phyloP scores from a whole-genome alignment of 345 rosid species.

The Boechera retrofracta region DNA sequence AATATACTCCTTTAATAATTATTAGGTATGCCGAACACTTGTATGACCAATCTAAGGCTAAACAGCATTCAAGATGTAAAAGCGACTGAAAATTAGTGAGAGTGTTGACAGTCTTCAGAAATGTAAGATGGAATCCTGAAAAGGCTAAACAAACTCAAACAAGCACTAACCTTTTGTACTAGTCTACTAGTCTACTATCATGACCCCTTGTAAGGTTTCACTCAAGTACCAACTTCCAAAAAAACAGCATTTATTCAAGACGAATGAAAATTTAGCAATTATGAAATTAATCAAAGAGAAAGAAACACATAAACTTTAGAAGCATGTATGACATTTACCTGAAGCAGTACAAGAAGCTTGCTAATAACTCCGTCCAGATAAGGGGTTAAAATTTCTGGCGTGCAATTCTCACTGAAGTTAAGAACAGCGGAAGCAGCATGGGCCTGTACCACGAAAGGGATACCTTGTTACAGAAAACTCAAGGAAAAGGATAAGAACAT shows the following conservation, averaged over 20 bases:
- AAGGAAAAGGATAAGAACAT: neutral
- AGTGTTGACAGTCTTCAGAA: neutral
- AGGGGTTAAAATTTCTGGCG: conserved; percentile 68
- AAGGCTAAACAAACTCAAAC: conserved; percentile 2
- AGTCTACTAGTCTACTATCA: neutral
- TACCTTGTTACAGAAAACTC: conserved; percentile 9
- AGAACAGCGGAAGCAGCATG: conserved; percentile 87
- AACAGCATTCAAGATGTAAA: neutral
- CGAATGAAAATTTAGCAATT: neutral
- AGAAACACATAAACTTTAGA: conserved; percentile 2
- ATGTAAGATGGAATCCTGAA: conserved; percentile 2
- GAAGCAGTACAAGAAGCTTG: conserved; percentile 75
- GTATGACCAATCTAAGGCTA: neutral
- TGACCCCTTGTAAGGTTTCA: neutral
- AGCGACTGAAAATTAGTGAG: neutral
- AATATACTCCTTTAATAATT: neutral
- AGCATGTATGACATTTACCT: conserved; percentile 48
- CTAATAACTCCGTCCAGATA: conserved; percentile 74
- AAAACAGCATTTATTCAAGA: neutral
- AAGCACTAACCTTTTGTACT: neutral
- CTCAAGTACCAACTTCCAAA: neutral
- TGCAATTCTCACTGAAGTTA: conserved; percentile 74
- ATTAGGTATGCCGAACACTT: conserved; percentile 13
- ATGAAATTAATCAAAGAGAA: conserved; percentile 5
- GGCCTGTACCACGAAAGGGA: conserved; percentile 48